Conservation (phyloP, 805 yeast species). For the Torulaspora microellipsoides region DNA sequence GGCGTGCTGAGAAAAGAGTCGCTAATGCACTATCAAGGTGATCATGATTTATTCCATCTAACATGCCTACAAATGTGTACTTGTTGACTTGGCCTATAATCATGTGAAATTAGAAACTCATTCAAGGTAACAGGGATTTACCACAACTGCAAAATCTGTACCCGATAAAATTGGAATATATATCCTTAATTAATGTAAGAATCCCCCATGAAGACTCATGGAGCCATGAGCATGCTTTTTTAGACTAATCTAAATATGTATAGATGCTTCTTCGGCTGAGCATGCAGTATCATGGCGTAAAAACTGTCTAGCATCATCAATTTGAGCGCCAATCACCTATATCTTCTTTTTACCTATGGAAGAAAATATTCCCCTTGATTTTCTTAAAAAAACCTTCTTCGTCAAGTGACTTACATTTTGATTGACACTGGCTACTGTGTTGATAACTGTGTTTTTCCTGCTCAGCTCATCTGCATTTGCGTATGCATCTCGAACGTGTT, state of each 20-base stretch:
- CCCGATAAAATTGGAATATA: not conserved
- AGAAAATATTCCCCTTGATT: slow-evolving; percentile 48
- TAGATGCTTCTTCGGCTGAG: too few species aligned
- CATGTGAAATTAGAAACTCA: too few species aligned
- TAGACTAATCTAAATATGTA: too few species aligned
- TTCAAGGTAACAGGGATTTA: too few species aligned
- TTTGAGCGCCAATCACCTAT: not conserved
- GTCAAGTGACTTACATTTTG: slow-evolving; percentile 49
- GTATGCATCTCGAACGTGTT: slow-evolving; percentile 60
- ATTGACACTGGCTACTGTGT: slow-evolving; percentile 40
- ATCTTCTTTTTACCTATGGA: slow-evolving; percentile 48
- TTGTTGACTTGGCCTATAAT: too few species aligned
- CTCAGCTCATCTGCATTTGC: slow-evolving; percentile 51
- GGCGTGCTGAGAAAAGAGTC: slow-evolving; percentile 59
- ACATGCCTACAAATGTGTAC: too few species aligned
- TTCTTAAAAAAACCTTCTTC: slow-evolving; percentile 46
- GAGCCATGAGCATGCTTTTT: too few species aligned
- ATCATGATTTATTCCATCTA: not conserved
- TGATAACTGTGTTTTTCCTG: slow-evolving; percentile 37
- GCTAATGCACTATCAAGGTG: slow-evolving; percentile 35
- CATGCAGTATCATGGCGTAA: too few species aligned
- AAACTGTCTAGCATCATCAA: too few species aligned
- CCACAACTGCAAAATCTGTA: too few species aligned
- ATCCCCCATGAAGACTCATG: too few species aligned
- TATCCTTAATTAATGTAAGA: not conserved